phyloP scores from a whole-genome alignment of 495 filamentous ascomycete genomes.

The Penicillium lividum region DNA sequence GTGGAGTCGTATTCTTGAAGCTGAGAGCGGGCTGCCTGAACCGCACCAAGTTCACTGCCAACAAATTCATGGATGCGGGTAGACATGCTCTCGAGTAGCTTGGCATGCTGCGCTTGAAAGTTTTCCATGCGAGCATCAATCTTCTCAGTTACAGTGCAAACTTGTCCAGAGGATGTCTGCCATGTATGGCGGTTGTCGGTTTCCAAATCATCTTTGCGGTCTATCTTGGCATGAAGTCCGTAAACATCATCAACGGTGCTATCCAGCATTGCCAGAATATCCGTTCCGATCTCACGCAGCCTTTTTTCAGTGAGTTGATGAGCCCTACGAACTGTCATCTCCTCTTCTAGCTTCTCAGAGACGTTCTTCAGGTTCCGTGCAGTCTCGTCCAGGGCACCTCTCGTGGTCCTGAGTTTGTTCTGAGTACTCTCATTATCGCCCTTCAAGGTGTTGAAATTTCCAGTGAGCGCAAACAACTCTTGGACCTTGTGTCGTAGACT shows the following conservation, averaged over 20 bases:
- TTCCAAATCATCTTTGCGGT: slow-evolving; percentile 81
- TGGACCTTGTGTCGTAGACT: slow-evolving; percentile 89
- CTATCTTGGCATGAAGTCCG: slow-evolving; percentile 78
- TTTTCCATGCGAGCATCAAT: slow-evolving; percentile 71
- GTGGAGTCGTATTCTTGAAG: slow-evolving; percentile 64
- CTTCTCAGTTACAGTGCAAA: slow-evolving; percentile 68
- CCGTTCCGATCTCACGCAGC: slow-evolving; percentile 67
- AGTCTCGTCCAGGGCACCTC: slow-evolving; percentile 79
- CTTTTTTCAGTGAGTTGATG: slow-evolving; percentile 82
- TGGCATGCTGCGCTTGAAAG: slow-evolving; percentile 69
- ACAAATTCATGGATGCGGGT: slow-evolving; percentile 73
- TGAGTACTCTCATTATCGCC: slow-evolving; percentile 81
- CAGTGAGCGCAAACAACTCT: slow-evolving; percentile 81
- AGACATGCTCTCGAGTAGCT: slow-evolving; percentile 65
- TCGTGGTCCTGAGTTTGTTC: slow-evolving; percentile 71
- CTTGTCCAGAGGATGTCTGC: slow-evolving; percentile 71
- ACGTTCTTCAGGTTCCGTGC: slow-evolving; percentile 78
- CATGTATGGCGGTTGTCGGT: slow-evolving; percentile 73
- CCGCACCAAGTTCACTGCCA: slow-evolving; percentile 64
- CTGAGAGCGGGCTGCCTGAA: slow-evolving; percentile 65
- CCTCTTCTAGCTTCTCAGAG: slow-evolving; percentile 72
- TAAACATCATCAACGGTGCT: slow-evolving; percentile 77
- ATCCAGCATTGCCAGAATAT: slow-evolving; percentile 72
- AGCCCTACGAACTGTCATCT: slow-evolving; percentile 75
- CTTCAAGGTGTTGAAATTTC: slow-evolving; percentile 79